Percentiles rank a stretch among this genome's conserved stretches.
These are phyloP conservation scores for Butyriboletus loyo DNA, from an alignment of 768 basidiomycete genomes.

Conservation along the genomic window DNA sequence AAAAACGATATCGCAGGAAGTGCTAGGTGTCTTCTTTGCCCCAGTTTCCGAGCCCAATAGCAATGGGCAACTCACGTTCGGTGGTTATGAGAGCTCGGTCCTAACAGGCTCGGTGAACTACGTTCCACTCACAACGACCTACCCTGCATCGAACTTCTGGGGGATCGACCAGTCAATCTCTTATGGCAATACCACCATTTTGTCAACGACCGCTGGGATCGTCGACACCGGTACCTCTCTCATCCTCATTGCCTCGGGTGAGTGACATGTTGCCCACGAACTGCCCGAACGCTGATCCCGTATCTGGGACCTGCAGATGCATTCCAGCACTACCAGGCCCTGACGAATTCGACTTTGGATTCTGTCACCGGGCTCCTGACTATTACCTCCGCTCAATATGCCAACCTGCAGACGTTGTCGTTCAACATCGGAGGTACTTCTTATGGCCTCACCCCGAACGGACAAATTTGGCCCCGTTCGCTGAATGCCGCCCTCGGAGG, in stretches of 20 bases:
- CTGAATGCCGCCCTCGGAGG: slow-evolving; percentile 30
- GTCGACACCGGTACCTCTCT: slow-evolving; percentile 34
- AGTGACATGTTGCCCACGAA: background rate
- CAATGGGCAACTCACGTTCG: slow-evolving; percentile 28
- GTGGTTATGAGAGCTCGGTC: slow-evolving; percentile 18
- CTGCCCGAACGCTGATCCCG: background rate
- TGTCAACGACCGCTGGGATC: slow-evolving; percentile 29
- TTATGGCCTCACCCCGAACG: slow-evolving; percentile 22
- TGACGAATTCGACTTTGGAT: slow-evolving; percentile 27
- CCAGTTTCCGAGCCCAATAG: slow-evolving; percentile 21
- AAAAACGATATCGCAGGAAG: slow-evolving; percentile 25
- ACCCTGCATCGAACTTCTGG: slow-evolving; percentile 27
- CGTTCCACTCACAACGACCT: slow-evolving; percentile 21
- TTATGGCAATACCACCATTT: slow-evolving; percentile 24
- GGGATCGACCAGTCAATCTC: slow-evolving; percentile 31
- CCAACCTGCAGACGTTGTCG: slow-evolving; percentile 19
- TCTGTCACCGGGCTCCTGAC: slow-evolving; percentile 23
- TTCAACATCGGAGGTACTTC: slow-evolving; percentile 22
- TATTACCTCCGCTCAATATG: slow-evolving; percentile 23
- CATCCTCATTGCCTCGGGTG: slow-evolving; percentile 21
- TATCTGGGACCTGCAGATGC: slow-evolving; percentile 18
- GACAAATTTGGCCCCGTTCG: slow-evolving; percentile 33
- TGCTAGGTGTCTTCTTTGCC: slow-evolving; percentile 34
- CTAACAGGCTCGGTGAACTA: slow-evolving; percentile 18
- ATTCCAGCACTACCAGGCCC: slow-evolving; percentile 17